Conservation (phyloP, 2,329 filamentous ascomycete species). For the Talaromyces sp. region DNA sequence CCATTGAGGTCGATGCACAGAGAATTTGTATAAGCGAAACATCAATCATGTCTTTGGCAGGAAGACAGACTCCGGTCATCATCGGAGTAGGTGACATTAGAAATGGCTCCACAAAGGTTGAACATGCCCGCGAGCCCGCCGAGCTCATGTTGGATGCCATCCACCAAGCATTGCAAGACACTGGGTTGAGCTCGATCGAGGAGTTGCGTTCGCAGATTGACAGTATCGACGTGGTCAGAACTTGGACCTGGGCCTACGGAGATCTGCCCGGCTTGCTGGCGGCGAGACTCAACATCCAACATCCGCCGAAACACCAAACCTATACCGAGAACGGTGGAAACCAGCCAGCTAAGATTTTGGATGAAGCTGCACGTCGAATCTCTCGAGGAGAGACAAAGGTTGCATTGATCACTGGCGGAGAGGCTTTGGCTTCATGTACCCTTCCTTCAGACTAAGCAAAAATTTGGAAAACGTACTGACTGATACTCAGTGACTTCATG, state of each 20-base stretch:
- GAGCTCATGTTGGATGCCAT: conserved; percentile 56
- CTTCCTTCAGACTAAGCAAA: not conserved
- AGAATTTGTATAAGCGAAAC: not conserved
- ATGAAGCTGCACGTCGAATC: conserved; percentile 57
- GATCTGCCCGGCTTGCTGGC: conserved; percentile 54
- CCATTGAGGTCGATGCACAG: not conserved
- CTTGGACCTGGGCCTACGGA: conserved; percentile 61
- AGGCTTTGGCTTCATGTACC: conserved; percentile 55
- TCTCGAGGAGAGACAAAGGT: conserved; percentile 50
- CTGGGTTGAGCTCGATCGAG: conserved; percentile 26
- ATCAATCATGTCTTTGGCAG: conserved; percentile 1
- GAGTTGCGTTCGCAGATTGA: conserved; percentile 48
- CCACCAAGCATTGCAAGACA: conserved; percentile 48
- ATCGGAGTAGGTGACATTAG: conserved; percentile 60
- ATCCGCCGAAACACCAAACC: conserved; percentile 37
- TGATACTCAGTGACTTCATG: conserved; percentile 45
- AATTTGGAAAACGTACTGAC: conserved; percentile 15
- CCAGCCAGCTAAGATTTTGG: conserved; percentile 57
- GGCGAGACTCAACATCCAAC: conserved; percentile 43
- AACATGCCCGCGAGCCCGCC: conserved; percentile 55
- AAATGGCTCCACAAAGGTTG: conserved; percentile 49
- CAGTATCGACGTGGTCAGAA: conserved; percentile 55
- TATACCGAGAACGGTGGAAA: conserved; percentile 60
- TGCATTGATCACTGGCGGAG: conserved; percentile 58
- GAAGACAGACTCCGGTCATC: conserved; percentile 46